Evolutionary conservation across 164 flowering plant species (phyloP), one percentile per base, ranked within the genome.

Genomic region (Chimonanthus praecox): DNA sequence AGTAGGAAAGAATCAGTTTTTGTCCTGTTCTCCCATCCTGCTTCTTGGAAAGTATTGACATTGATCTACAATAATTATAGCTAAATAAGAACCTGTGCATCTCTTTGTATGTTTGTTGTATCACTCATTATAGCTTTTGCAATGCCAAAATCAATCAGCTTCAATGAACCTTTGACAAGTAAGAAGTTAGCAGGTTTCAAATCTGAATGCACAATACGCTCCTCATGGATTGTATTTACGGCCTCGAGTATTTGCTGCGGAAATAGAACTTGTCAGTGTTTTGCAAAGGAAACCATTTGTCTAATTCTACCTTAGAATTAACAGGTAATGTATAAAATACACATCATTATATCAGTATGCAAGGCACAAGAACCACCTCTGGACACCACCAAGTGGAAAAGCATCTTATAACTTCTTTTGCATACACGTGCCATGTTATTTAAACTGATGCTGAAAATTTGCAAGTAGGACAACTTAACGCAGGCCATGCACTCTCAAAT

Each of bases 101-200:
- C 99, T 72, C 99, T 87, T 78, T 95, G 99, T 74, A 95, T 95
- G 85, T 95, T 92, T 61, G 99, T 95, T 20, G 97, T 95, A 75
- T 95, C 99, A 76, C 90, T 95, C 92, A 87, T 85, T 76, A 95
- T 95, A 71, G 98, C 98, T 82, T 92, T 95, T 20, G 99, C 99
- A 63, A 93, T 95, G 11, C 99, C 98, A 84, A 95, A 95, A 85
- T 95, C 99, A 79, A 95, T 95, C 78, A 95, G 86, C 86, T 95
- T 95, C 68, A 95, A 80, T 71, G 92, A 90, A 48, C 99, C 98
- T 82, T 83, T 93, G 73, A 95, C 99, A 54, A 95, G 97, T 75
- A 95, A 98, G 73, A 96, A 96, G 80, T 96, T 96, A 49, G 99
- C 99, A 76, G 99, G 98, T 88, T 96, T 96, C 84, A 94, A 78